These are phyloP conservation scores for Helminthosporium solani DNA, from an alignment of 2,329 filamentous ascomycete genomes.

Conservation along the genomic window DNA sequence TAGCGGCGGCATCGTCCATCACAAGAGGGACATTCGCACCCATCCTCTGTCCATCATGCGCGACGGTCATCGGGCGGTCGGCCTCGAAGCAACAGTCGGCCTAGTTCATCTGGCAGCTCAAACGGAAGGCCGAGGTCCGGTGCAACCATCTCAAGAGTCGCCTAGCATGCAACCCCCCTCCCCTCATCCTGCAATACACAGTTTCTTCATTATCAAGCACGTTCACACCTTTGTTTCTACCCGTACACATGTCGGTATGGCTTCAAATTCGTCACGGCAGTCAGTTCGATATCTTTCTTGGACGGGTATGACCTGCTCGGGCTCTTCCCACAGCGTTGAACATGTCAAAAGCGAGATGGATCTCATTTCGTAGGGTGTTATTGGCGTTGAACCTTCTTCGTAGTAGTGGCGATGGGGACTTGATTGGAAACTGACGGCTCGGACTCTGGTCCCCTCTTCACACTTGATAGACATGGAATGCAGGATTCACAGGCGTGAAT, in stretches of 20 bases:
- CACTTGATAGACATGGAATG: slow-evolving; percentile 3
- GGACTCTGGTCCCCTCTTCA: not conserved
- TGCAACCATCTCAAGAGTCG: slow-evolving; percentile 30
- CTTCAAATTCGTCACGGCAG: slow-evolving; percentile 14
- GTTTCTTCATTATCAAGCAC: slow-evolving; percentile 1
- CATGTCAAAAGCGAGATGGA: slow-evolving; percentile 26
- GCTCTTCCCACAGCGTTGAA: slow-evolving; percentile 9
- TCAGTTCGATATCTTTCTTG: slow-evolving; percentile 13
- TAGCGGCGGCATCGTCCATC: slow-evolving; percentile 42
- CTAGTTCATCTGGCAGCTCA: slow-evolving; percentile 33
- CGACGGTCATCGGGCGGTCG: slow-evolving; percentile 38
- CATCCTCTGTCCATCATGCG: slow-evolving; percentile 22
- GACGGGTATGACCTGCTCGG: slow-evolving; percentile 17
- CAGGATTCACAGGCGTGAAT: not conserved
- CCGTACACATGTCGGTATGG: not conserved
- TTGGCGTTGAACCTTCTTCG: slow-evolving; percentile 9
- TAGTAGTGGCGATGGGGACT: not conserved
- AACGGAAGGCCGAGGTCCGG: slow-evolving; percentile 35
- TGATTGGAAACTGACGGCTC: slow-evolving; percentile 4
- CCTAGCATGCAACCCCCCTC: slow-evolving; percentile 10
- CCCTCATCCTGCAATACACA: slow-evolving; percentile 13
- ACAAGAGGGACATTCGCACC: slow-evolving; percentile 36
- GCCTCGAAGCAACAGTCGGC: slow-evolving; percentile 44
- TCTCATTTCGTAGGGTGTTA: slow-evolving; percentile 23
- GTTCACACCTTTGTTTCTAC: not conserved